These are phyloP conservation scores for Mortierella sp. DNA, from an alignment of 371 early-diverging fungal species.

Conservation along the genomic window DNA sequence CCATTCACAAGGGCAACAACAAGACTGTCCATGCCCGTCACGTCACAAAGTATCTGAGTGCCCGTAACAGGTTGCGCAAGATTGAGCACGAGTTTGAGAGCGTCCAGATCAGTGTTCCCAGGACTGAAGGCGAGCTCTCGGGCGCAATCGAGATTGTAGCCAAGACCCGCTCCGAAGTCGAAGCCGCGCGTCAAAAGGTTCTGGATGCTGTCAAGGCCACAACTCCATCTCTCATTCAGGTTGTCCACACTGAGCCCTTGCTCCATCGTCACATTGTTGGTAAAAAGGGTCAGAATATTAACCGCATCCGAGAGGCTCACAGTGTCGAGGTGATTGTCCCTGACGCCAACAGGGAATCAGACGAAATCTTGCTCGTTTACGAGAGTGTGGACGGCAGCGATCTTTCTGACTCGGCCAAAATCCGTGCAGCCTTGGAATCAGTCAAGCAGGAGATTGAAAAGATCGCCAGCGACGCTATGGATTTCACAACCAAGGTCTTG, in stretches of 20 bases:
- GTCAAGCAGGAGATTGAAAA: slow-evolving; percentile 76
- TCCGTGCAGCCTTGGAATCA: slow-evolving; percentile 71
- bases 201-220: slow-evolving; percentile 55
- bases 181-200: slow-evolving; percentile 65
- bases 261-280: slow-evolving; percentile 85
- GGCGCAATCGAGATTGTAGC: slow-evolving; percentile 73
- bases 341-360: slow-evolving; percentile 65
- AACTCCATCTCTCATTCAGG: slow-evolving; percentile 62
- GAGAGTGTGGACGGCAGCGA: slow-evolving; percentile 65
- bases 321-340: slow-evolving; percentile 81
- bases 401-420: slow-evolving; percentile 53
- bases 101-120: slow-evolving; percentile 68
- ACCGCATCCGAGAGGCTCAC: slow-evolving; percentile 71
- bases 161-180: slow-evolving; percentile 63
- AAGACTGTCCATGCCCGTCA: slow-evolving; percentile 67
- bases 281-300: slow-evolving; percentile 81
- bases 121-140: slow-evolving; percentile 34
- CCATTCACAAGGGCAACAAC: slow-evolving; percentile 59
- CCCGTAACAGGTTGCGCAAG: slow-evolving; percentile 67
- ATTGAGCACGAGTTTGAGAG: slow-evolving; percentile 70
- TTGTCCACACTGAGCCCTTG: slow-evolving; percentile 81
- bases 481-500: slow-evolving; percentile 71
- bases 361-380: slow-evolving; percentile 78
- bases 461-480: slow-evolving; percentile 68
- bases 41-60: slow-evolving; percentile 70